These are phyloP conservation scores for Mycena galericulata DNA, from an alignment of 768 basidiomycete genomes.

Conservation along the genomic window DNA sequence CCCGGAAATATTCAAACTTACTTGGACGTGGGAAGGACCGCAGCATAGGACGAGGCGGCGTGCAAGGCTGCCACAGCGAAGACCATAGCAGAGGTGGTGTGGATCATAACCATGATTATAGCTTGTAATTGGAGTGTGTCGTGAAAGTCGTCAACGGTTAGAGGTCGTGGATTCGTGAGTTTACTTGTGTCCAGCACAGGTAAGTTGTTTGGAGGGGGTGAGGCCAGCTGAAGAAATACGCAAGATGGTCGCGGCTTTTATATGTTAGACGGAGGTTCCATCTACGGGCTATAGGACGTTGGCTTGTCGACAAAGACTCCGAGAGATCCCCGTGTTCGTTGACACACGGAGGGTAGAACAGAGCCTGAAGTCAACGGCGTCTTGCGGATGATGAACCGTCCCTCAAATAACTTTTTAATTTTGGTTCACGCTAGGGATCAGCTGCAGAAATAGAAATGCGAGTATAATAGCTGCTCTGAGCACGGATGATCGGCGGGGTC, in stretches of 20 bases:
- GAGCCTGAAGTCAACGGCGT: not conserved
- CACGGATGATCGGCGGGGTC: not conserved
- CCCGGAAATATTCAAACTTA: not conserved
- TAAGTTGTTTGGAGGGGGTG: conserved; percentile 7
- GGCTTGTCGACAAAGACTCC: conserved; percentile 3
- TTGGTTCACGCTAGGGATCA: too few relatives aligned
- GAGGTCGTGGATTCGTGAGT: not conserved
- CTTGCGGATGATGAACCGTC: not conserved
- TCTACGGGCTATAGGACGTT: not conserved
- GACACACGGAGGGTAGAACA: not conserved
- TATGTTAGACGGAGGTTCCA: not conserved
- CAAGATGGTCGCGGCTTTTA: not conserved
- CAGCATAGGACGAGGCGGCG: not conserved
- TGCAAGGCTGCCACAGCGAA: not conserved
- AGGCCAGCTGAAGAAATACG: conserved; percentile 14
- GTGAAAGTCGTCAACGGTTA: not conserved
- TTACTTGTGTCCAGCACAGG: conserved; percentile 22
- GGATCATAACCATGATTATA: not conserved
- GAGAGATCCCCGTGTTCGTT: not conserved
- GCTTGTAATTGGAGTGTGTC: not conserved
- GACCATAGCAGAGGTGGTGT: conserved; percentile 5
- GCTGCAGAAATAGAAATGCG: too few relatives aligned
- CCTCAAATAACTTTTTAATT: not conserved
- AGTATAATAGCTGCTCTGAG: too few relatives aligned
- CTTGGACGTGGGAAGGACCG: not conserved